Conservation (phyloP, 768 basidiomycete genomes). For the Cystofilobasidium capitatum region DNA sequence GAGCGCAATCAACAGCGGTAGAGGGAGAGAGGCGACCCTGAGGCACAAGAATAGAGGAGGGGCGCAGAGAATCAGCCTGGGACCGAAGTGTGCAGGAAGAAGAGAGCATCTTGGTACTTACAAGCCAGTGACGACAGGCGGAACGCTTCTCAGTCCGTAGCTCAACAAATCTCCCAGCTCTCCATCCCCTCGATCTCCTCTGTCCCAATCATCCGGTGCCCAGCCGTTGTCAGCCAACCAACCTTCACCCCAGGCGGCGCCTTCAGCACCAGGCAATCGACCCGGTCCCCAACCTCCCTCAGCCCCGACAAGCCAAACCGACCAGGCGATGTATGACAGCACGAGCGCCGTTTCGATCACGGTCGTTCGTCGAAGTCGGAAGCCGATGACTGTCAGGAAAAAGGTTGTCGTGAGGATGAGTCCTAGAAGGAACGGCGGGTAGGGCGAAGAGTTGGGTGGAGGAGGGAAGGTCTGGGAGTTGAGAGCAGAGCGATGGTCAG, state of each 20-base stretch:
- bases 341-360: slow-evolving; percentile 84
- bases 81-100: not conserved
- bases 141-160: slow-evolving; percentile 1
- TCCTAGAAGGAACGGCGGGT: slow-evolving; percentile 81
- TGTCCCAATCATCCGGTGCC: slow-evolving; percentile 22
- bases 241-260: slow-evolving; percentile 25
- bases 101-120: not conserved
- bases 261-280: not conserved
- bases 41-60: slow-evolving; percentile 49
- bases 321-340: slow-evolving; percentile 78
- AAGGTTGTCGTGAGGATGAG: slow-evolving; percentile 77
- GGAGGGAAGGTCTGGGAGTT: slow-evolving; percentile 21
- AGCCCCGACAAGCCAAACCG: slow-evolving; percentile 67
- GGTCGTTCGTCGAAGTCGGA: slow-evolving; percentile 76
- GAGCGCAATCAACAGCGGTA: slow-evolving; percentile 68
- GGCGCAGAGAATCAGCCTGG: slow-evolving; percentile 35
- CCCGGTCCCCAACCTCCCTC: slow-evolving; percentile 26
- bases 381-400: slow-evolving; percentile 85
- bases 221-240: slow-evolving; percentile 40
- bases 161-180: slow-evolving; percentile 5
- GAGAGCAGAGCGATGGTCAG: not conserved
- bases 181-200: not conserved
- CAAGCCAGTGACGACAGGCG: slow-evolving; percentile 6
- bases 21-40: slow-evolving; percentile 48
- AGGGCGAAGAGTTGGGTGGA: slow-evolving; percentile 67